These are phyloP conservation scores for Nadsonia starkeyi-henricii DNA, from an alignment of 1,139 yeast genomes.

Conservation along the genomic window DNA sequence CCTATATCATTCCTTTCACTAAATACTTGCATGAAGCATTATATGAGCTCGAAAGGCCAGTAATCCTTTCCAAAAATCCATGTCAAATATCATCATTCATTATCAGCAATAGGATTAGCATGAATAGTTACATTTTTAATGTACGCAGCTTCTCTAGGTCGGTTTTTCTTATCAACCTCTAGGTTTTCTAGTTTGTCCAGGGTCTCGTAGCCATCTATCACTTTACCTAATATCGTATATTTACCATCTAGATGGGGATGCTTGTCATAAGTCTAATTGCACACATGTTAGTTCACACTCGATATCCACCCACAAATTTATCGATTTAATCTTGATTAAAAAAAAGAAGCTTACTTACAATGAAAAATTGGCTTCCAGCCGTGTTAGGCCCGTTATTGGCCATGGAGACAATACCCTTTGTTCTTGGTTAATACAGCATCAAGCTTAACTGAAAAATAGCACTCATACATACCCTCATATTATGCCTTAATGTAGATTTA, in stretches of 20 bases:
- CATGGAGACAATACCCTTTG: conserved; percentile 32
- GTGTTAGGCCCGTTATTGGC: conserved; percentile 32
- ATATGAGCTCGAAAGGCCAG: no score
- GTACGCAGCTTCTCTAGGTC: conserved; percentile 27
- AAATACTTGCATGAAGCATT: no score
- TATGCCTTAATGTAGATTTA: conserved; percentile 28
- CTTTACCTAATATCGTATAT: conserved; percentile 45
- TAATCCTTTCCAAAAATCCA: no score
- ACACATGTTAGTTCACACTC: background rate
- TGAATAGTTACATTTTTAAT: conserved; percentile 30
- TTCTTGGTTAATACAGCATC: background rate
- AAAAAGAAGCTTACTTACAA: conserved; percentile 10
- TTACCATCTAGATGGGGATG: conserved; percentile 37
- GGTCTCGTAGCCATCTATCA: conserved; percentile 28
- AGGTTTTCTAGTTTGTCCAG: conserved; percentile 28
- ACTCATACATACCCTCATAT: conserved; percentile 27
- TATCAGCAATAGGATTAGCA: conserved; percentile 25
- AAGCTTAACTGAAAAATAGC: background rate
- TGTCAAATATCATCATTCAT: background rate
- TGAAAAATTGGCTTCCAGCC: conserved; percentile 32
- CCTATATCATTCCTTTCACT: no score
- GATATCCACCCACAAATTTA: no score
- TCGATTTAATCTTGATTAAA: no score
- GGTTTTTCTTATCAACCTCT: conserved; percentile 27
- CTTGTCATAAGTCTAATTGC: conserved; percentile 21